Evolutionary conservation across 116 monocot genomes (phyloP).

Genomic region (Papilionanthe hybrid): DNA sequence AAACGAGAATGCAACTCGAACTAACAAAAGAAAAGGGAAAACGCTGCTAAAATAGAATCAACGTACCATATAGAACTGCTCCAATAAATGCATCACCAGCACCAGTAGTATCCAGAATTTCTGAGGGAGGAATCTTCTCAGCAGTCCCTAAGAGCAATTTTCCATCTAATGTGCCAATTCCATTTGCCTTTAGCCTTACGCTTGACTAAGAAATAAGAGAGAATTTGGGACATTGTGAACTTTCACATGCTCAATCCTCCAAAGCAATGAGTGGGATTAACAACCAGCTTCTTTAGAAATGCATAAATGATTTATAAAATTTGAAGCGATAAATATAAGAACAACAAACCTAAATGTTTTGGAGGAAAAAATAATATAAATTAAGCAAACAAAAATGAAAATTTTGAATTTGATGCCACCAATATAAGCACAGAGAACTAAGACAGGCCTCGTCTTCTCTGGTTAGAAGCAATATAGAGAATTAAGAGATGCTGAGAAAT

Average conservation of each 20-base stretch:
- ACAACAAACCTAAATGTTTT: neutral
- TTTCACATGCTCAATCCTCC: neutral
- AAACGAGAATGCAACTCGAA: neutral
- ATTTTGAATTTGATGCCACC: neutral
- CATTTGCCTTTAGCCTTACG: constrained; percentile 62
- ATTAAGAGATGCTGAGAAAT: neutral
- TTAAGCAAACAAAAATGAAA: neutral
- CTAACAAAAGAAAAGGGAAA: neutral
- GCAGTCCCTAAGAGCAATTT: constrained; percentile 67
- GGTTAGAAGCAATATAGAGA: neutral
- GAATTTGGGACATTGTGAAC: neutral
- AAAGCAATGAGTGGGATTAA: neutral
- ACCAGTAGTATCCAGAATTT: constrained; percentile 86
- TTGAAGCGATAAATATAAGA: neutral
- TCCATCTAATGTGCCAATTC: constrained; percentile 66
- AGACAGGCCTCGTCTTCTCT: neutral
- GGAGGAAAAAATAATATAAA: neutral
- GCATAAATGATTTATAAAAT: neutral
- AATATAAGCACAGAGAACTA: neutral
- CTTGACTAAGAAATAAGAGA: constrained; percentile 25
- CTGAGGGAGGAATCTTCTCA: constrained; percentile 62
- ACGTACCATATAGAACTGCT: constrained; percentile 72
- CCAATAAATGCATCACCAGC: constrained; percentile 95
- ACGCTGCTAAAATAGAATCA: neutral
- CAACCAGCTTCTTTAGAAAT: neutral